phyloP scores from a whole-genome alignment of 495 filamentous ascomycete genomes.

The Talaromyces ruber region DNA sequence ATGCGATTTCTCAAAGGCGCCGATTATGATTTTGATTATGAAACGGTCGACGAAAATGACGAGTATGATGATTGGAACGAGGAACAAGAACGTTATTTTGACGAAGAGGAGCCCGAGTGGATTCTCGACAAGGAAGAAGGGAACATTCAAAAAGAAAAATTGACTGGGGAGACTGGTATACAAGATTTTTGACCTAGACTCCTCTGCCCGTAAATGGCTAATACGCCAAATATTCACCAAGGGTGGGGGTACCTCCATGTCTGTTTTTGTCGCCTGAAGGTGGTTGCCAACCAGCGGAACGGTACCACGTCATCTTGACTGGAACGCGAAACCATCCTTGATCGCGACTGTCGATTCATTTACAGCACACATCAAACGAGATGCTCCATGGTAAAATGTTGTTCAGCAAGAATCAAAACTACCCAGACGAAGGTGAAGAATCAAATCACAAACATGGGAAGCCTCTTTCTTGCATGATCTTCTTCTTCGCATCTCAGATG shows the following conservation, averaged over 20 bases:
- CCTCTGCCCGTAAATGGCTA: not conserved
- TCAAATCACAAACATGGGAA: not conserved
- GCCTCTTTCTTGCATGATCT: slow-evolving; percentile 34
- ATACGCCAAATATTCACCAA: not conserved
- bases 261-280: not conserved
- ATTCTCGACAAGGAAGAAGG: slow-evolving; percentile 38
- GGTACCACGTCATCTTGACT: not conserved
- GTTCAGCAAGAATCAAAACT: not conserved
- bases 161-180: slow-evolving; percentile 67
- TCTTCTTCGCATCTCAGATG: slow-evolving; percentile 85
- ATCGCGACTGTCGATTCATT: not conserved
- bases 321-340: not conserved
- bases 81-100: slow-evolving; percentile 66
- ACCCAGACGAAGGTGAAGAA: not conserved
- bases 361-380: not conserved
- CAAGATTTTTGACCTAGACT: slow-evolving; percentile 61
- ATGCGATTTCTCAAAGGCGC: slow-evolving; percentile 61
- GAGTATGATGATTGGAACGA: slow-evolving; percentile 55
- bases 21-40: slow-evolving; percentile 73
- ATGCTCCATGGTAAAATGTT: not conserved
- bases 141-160: slow-evolving; percentile 18
- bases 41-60: slow-evolving; percentile 56
- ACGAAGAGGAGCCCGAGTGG: slow-evolving; percentile 65
- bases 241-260: not conserved
- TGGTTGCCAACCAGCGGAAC: not conserved